Evolutionary conservation across 768 basidiomycete species (phyloP), one percentile per base, ranked within the genome.

Genomic region (Boletus eberwhitei): DNA sequence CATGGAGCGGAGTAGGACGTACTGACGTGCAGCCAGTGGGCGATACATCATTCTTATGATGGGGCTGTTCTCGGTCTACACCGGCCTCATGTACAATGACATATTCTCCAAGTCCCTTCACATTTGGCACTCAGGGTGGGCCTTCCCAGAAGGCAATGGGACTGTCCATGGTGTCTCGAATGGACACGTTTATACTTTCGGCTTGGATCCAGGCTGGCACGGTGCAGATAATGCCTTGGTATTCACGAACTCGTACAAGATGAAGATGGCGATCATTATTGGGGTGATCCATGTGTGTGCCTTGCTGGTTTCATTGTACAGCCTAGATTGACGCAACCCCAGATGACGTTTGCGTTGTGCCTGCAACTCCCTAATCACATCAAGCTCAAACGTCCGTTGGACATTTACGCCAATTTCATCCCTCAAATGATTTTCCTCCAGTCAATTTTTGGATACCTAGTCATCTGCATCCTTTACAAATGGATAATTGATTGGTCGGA

Each of bases 301-400:
- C 48, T 40, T 37, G 43, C 38, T 41, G 36, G 44, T 31, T 52
- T 50, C 45, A 38, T 55, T 37, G 11, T 42, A 36, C 26, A 16
- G 24, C 41, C 43, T 52, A 16, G 55, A 54, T 54, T 59, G 52
- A 67, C 44, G 29, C 53, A 42, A 21, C 63, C 53, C 22, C 60
- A 99, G 96, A 99, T 99, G 97, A 93, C 96, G 17, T 99, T 98
- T 69, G 94, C 97, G 9, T 78, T 98, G 59, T 98, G 93, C 72
- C 79, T 99, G 32, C 95, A 98, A 78, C 76, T 98, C 5, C 93
- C 93, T 35, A 99, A 99, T 73, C 93, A 96, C 75, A 69, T 98
- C 66, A 92, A 81, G 71, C 98, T 98, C 81, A 93, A 91, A 69
- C 88, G 91, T 21, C 79, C 79, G 36, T 72, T 85, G 58, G 93